A percentile compares a stretch with the other conserved stretches of the same genome.
Conservation (phyloP, 179 eudicot genomes). For the Silene noctiflora region DNA sequence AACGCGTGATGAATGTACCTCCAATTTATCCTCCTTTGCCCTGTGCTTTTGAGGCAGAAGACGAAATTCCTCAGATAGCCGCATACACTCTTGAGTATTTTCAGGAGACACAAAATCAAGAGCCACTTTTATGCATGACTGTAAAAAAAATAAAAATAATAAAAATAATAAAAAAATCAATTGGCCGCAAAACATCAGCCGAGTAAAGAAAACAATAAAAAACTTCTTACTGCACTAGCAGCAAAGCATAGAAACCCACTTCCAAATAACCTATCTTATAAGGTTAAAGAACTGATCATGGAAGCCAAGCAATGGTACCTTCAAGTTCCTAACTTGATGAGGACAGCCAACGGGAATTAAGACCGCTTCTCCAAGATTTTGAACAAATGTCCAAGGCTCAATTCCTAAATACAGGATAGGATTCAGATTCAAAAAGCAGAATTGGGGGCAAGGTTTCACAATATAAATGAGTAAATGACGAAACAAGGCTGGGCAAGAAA, state of each 20-base stretch:
- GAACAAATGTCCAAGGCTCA: constrained; percentile 93
- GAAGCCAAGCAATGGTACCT: constrained; percentile 32
- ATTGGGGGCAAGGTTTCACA: background rate
- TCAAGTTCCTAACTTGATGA: constrained; percentile 81
- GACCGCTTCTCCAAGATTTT: constrained; percentile 83
- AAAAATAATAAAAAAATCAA: background rate
- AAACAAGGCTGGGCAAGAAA: background rate
- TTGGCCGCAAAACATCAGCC: background rate
- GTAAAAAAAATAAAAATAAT: constrained; percentile 9
- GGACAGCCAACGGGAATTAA: constrained; percentile 95
- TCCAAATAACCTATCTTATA: background rate
- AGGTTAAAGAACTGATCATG: background rate
- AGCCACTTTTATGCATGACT: constrained; percentile 77
- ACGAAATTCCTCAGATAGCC: constrained; percentile 56
- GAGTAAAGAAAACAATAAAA: background rate
- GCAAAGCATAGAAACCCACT: background rate
- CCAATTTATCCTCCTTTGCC: constrained; percentile 67
- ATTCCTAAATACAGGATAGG: constrained; percentile 39
- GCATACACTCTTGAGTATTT: constrained; percentile 51
- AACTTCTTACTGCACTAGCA: background rate
- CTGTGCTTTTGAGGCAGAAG: constrained; percentile 53
- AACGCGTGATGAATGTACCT: constrained; percentile 32
- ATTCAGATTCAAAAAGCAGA: background rate
- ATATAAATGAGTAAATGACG: too few species aligned
- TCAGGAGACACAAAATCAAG: constrained; percentile 76